phyloP scores from a whole-genome alignment of 2,329 filamentous ascomycete species.

The Didymella sp. region DNA sequence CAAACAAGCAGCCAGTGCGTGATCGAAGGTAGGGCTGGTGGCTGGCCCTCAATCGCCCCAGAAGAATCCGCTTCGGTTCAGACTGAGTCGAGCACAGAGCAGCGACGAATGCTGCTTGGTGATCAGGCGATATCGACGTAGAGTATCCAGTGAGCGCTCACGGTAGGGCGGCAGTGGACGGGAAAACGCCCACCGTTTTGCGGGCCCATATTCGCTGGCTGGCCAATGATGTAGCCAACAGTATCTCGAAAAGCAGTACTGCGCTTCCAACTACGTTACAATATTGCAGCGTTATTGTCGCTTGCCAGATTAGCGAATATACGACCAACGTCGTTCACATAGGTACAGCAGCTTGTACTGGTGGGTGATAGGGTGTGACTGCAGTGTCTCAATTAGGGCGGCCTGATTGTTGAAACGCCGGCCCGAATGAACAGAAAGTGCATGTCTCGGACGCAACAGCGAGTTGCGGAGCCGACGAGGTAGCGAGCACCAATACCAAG shows the following conservation, averaged over 20 bases:
- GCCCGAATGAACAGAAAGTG: constrained; percentile 1
- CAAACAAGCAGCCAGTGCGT: background rate
- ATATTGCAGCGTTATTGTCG: background rate
- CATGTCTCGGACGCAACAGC: constrained; percentile 1
- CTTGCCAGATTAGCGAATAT: background rate
- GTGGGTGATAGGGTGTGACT: background rate
- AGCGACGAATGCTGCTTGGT: background rate
- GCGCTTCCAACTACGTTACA: background rate
- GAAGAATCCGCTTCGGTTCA: background rate
- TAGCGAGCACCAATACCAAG: constrained; percentile 1
- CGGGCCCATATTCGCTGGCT: background rate
- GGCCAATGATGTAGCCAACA: background rate
- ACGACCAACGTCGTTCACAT: background rate
- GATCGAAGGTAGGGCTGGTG: background rate
- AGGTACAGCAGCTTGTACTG: background rate
- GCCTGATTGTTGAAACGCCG: background rate
- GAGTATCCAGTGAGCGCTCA: background rate
- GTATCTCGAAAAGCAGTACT: background rate
- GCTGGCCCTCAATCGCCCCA: background rate
- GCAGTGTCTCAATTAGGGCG: constrained; percentile 1
- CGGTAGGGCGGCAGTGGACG: constrained; percentile 6
- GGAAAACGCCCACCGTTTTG: constrained; percentile 6
- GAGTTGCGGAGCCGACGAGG: background rate
- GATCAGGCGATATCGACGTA: background rate
- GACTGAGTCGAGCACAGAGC: background rate